phyloP scores from a whole-genome alignment of 352 stramenopile genomes.

The Phytophthora kernoviae region DNA sequence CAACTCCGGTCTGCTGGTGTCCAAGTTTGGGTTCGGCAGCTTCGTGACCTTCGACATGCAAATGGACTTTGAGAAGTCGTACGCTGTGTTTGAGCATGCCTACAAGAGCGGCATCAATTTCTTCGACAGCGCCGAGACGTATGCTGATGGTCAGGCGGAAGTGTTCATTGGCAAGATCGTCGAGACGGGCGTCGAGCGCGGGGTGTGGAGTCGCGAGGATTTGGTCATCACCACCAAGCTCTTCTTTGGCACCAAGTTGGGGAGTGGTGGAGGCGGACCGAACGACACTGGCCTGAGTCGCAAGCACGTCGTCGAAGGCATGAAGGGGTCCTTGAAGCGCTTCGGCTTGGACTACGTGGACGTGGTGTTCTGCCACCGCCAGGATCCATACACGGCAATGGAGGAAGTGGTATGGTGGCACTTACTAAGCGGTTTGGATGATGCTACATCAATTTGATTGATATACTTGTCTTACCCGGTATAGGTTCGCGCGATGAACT shows the following conservation, averaged over 20 bases:
- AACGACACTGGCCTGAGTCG: conserved; percentile 38
- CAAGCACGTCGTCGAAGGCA: conserved; percentile 60
- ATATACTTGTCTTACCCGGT: neutral
- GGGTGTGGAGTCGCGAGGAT: conserved; percentile 43
- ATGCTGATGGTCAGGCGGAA: conserved; percentile 39
- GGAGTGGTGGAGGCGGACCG: conserved; percentile 3
- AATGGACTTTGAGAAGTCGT: conserved; percentile 32
- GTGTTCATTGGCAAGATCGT: conserved; percentile 51
- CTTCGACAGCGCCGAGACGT: conserved; percentile 52
- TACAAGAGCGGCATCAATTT: conserved; percentile 58
- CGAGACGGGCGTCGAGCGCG: conserved; percentile 39
- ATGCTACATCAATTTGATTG: conserved; percentile 9
- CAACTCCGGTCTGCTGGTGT: conserved; percentile 45
- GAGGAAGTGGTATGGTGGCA: conserved; percentile 50
- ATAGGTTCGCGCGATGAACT: conserved; percentile 61
- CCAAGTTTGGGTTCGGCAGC: conserved; percentile 42
- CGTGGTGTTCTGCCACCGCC: conserved; percentile 69
- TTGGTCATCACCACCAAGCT: conserved; percentile 64
- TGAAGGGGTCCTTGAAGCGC: conserved; percentile 55
- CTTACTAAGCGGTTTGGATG: conserved; percentile 15
- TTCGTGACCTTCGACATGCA: conserved; percentile 43
- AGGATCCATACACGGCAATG: conserved; percentile 64
- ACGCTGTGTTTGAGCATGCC: conserved; percentile 33
- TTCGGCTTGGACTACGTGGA: conserved; percentile 65
- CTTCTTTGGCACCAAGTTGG: conserved; percentile 36